Evolutionary conservation across 139 green algal genomes (phyloP), one percentile per base, ranked within the genome.

Genomic region (Volvox reticuliferus): DNA sequence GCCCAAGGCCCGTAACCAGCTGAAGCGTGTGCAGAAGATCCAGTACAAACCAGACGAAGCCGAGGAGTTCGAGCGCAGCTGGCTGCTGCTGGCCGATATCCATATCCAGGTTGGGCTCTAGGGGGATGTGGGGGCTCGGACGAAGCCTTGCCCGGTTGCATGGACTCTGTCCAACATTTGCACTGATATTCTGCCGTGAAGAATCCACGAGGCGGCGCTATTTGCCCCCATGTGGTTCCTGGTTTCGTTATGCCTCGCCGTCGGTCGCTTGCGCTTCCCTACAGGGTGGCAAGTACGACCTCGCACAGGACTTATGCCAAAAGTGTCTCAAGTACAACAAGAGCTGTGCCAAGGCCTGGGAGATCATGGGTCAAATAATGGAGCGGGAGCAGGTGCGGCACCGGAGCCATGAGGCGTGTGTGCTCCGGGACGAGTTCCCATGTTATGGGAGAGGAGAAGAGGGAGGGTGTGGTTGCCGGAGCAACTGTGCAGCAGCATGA

Each of bases 271-370:
- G 44, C 44, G 44, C 44, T 55, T 55, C 44, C 44, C 44, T 55
- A 73, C n/a, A 94, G 91, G 94, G 93, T 22, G 95, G 94, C 82
- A 97, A 97, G 86, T 96, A 94, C 91, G 95, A 98, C 79, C 71
- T 96, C 37, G 90, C 93, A 28, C 94, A 97, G 93, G 96, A 98
- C 91, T 90, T 98, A 81, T 97, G 96, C 92, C 92, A 94, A 78
- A 96, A 95, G 82, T 97, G 94, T 91, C 91, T 98, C 50, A 97
- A 97, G 93, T 97, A 98, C 95, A 98, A 98, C 93, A 97, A 96
- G 91, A 95, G 89, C 22, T 98, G 96, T 90, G 94, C 93, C 80
- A 95, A 95, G 83, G 95, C 95, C 12, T 97, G 95, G 95, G 96
- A 98, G 94, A 89, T 94, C 91, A 93, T 98, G 85, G 96, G 95